A percentile compares a stretch with the other conserved stretches of the same genome.
Conservation (phyloP, 2,329 filamentous ascomycete genomes). For the Teratosphaeria gauchensis region DNA sequence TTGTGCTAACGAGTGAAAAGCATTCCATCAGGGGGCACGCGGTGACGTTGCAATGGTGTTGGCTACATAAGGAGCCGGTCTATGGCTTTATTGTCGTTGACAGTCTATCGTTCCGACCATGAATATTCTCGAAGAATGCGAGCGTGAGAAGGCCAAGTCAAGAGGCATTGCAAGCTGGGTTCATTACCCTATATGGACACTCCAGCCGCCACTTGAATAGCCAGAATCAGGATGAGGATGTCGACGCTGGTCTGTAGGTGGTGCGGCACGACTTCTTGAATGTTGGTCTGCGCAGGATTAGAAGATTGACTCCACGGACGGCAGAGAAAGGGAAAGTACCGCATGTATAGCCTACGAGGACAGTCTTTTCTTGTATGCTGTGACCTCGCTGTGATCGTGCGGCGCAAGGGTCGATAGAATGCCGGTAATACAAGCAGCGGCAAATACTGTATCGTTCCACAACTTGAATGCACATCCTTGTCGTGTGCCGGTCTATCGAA, state of each 20-base stretch:
- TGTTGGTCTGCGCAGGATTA: constrained; percentile 7
- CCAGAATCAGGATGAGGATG: constrained; percentile 13
- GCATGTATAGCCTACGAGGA: constrained; percentile 78
- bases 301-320: background rate
- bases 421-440: constrained; percentile 78
- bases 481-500: constrained; percentile 6
- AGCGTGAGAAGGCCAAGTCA: no score
- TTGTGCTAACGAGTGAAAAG: no score
- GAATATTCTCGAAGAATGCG: background rate
- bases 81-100: background rate
- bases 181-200: background rate
- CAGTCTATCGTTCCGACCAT: background rate
- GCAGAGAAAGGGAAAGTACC: background rate
- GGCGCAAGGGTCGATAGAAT: constrained; percentile 74
- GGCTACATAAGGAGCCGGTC: no score
- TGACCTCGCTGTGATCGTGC: constrained; percentile 67
- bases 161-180: background rate
- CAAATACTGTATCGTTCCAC: constrained; percentile 80
- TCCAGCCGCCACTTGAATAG: constrained; percentile 10
- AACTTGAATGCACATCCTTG: constrained; percentile 77
- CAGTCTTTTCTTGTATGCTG: constrained; percentile 59
- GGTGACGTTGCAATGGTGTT: no score
- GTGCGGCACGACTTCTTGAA: constrained; percentile 6
- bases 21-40: no score
- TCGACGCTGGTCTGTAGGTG: constrained; percentile 1